phyloP scores from a whole-genome alignment of 176 grass and related monocot species.

The Triticum urartu region DNA sequence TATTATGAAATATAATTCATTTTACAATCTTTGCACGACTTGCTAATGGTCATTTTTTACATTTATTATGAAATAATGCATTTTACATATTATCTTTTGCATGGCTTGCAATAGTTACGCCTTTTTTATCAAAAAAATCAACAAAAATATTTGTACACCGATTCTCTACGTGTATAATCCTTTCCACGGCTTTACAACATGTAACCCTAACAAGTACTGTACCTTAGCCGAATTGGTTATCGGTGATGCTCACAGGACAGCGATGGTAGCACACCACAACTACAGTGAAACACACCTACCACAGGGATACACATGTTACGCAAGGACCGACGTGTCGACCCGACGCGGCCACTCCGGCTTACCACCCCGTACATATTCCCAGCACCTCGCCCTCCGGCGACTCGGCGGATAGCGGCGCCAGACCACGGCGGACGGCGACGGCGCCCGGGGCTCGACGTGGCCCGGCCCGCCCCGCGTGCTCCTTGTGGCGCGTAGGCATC shows the following conservation, averaged over 20 bases:
- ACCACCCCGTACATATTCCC: neutral
- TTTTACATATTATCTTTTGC: too few species aligned
- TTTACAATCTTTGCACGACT: too few species aligned
- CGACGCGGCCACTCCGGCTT: neutral
- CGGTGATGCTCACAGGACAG: neutral
- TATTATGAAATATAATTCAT: neutral
- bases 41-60: too few species aligned
- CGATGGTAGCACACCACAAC: neutral
- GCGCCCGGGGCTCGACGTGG: conserved; percentile 29
- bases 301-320: neutral
- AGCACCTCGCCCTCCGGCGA: neutral
- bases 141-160: too few species aligned
- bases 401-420: conserved; percentile 25
- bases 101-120: too few species aligned
- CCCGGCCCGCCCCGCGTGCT: conserved; percentile 26
- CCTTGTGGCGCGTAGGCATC: conserved; percentile 39
- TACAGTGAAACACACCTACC: neutral
- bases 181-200: too few species aligned
- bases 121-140: too few species aligned
- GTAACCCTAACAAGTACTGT: neutral
- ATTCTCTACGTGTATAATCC: too few species aligned
- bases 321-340: neutral
- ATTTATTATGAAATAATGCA: too few species aligned
- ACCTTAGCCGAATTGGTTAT: too few species aligned
- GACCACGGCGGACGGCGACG: conserved; percentile 44